These are phyloP conservation scores for Sambucus nigra DNA, from an alignment of 129 eudicot genomes.

Conservation along the genomic window DNA sequence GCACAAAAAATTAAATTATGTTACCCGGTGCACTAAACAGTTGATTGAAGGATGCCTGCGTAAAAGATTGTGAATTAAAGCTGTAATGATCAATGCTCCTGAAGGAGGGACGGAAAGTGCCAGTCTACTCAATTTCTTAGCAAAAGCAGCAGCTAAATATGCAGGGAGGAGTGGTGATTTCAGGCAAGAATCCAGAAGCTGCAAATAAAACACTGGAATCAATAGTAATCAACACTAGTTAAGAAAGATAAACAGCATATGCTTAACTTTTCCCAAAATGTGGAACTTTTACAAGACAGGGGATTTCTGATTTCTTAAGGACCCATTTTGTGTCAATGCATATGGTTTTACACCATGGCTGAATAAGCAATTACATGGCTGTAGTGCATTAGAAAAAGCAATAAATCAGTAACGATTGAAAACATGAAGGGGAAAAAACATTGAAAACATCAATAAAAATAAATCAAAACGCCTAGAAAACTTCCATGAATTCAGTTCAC, in stretches of 20 bases:
- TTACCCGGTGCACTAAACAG: slow-evolving; percentile 80
- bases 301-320: no score
- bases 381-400: no score
- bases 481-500: no score
- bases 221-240: not conserved
- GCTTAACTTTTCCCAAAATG: no score
- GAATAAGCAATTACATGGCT: no score
- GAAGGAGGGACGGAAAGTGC: slow-evolving; percentile 75
- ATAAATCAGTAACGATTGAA: no score
- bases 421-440: no score
- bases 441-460: no score
- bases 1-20: not conserved
- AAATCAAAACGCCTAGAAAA: no score
- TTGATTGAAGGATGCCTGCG: slow-evolving; percentile 88
- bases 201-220: slow-evolving; percentile 5
- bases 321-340: no score
- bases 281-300: no score
- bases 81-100: slow-evolving; percentile 64
- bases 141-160: slow-evolving; percentile 81
- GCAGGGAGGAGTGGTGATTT: slow-evolving; percentile 97
- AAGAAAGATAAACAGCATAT: not conserved
- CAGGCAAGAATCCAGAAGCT: slow-evolving; percentile 91
- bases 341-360: no score
- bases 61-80: slow-evolving; percentile 75
- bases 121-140: slow-evolving; percentile 88